Conservation (phyloP, 805 yeast genomes). For the Maudiozyma saulgeensis region DNA sequence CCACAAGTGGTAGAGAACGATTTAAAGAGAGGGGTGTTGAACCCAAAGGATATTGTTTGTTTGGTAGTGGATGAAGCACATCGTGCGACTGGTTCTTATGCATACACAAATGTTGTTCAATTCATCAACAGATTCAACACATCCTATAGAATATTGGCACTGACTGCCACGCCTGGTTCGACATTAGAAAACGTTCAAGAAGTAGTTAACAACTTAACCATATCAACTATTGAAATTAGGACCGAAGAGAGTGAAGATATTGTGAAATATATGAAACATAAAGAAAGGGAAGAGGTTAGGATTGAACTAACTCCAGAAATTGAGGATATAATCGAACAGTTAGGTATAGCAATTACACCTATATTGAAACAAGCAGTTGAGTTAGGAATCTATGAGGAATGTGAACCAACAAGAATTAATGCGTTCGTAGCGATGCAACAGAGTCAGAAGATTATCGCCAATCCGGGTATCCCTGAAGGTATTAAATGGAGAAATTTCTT, state of each 20-base stretch:
- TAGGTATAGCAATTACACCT: constrained; percentile 62
- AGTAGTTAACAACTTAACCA: constrained; percentile 60
- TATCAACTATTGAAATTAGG: constrained; percentile 74
- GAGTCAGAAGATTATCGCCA: constrained; percentile 45
- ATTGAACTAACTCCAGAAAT: constrained; percentile 50
- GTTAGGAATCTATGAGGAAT: constrained; percentile 50
- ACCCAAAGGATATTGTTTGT: constrained; percentile 67
- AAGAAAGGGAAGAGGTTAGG: constrained; percentile 49
- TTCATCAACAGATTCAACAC: constrained; percentile 52
- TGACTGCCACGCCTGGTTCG: constrained; percentile 95
- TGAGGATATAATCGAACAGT: constrained; percentile 40
- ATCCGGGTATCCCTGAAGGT: constrained; percentile 54
- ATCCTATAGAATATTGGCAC: constrained; percentile 67
- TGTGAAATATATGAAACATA: constrained; percentile 62
- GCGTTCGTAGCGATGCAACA: constrained; percentile 65
- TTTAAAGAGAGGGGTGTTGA: constrained; percentile 57
- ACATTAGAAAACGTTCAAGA: constrained; percentile 82
- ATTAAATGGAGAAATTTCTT: constrained; percentile 64
- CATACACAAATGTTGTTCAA: constrained; percentile 76
- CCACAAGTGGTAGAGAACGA: constrained; percentile 96
- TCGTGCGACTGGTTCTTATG: constrained; percentile 80
- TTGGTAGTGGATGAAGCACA: constrained; percentile 94
- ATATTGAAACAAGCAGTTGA: constrained; percentile 54
- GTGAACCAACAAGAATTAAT: constrained; percentile 60
- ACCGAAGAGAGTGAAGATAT: constrained; percentile 81